Evolutionary conservation across 2,329 filamentous ascomycete species (phyloP).

Genomic region (Diaporthe citriasiana): DNA sequence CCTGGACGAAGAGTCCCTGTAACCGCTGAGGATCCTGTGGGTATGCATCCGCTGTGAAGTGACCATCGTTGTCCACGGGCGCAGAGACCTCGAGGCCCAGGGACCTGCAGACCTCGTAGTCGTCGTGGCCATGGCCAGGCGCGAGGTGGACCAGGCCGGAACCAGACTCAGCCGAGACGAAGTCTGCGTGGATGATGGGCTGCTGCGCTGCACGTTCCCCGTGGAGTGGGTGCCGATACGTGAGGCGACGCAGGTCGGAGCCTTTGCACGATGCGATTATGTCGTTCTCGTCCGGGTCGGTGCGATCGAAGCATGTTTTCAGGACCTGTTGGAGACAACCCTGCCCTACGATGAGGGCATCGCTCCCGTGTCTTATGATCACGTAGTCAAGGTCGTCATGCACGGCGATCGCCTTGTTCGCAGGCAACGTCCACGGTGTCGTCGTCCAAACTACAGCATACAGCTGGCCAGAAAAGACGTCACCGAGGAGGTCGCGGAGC

Average conservation of each 20-base stretch:
- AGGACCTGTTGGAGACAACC: slow-evolving; percentile 75
- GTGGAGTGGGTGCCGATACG: slow-evolving; percentile 80
- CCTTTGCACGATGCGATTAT: slow-evolving; percentile 59
- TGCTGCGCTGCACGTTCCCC: slow-evolving; percentile 70
- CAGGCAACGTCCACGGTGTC: slow-evolving; percentile 96
- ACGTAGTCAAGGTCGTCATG: slow-evolving; percentile 81
- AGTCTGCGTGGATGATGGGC: slow-evolving; percentile 85
- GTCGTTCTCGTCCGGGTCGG: slow-evolving; percentile 54
- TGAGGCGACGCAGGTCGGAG: slow-evolving; percentile 72
- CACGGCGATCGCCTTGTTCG: slow-evolving; percentile 90
- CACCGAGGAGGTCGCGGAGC: slow-evolving; percentile 52
- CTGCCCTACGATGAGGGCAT: slow-evolving; percentile 79
- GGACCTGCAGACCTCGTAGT: slow-evolving; percentile 85
- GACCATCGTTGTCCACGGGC: slow-evolving; percentile 85
- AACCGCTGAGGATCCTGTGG: slow-evolving; percentile 77
- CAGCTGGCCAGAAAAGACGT: slow-evolving; percentile 63
- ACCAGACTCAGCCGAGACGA: slow-evolving; percentile 91
- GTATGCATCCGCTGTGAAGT: slow-evolving; percentile 84
- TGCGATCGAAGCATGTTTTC: slow-evolving; percentile 64
- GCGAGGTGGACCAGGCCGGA: slow-evolving; percentile 96
- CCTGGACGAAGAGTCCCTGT: slow-evolving; percentile 74
- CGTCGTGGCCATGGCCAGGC: slow-evolving; percentile 96
- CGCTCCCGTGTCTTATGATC: slow-evolving; percentile 69
- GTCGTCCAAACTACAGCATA: slow-evolving; percentile 98
- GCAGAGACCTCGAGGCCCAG: slow-evolving; percentile 82